Percentiles rank a stretch among this genome's conserved stretches.
phyloP scores from a whole-genome alignment of 2,329 filamentous ascomycete species.

The Didymosphaeria variabile region DNA sequence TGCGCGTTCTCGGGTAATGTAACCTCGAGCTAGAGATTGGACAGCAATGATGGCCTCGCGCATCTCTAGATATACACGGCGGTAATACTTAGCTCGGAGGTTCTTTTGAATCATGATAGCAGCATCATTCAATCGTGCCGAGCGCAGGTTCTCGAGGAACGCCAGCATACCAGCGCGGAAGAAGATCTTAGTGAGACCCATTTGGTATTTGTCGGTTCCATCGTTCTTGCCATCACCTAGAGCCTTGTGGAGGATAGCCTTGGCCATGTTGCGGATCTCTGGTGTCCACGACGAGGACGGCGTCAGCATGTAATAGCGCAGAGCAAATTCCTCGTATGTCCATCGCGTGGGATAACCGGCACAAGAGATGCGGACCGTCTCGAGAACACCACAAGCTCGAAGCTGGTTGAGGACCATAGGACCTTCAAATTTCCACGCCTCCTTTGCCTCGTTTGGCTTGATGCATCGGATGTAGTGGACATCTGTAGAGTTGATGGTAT shows the following conservation, averaged over 20 bases:
- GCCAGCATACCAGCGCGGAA: slow-evolving; percentile 99
- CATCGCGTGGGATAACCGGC: slow-evolving; percentile 97
- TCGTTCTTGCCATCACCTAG: slow-evolving; percentile 71
- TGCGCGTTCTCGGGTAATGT: slow-evolving; percentile 77
- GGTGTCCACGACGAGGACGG: slow-evolving; percentile 90
- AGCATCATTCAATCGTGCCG: slow-evolving; percentile 87
- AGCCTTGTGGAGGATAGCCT: slow-evolving; percentile 88
- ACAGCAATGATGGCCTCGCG: slow-evolving; percentile 81
- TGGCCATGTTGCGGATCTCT: slow-evolving; percentile 93
- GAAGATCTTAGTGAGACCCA: slow-evolving; percentile 98
- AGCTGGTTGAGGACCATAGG: slow-evolving; percentile 98
- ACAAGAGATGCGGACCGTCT: slow-evolving; percentile 96
- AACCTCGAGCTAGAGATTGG: slow-evolving; percentile 80
- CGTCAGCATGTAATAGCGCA: slow-evolving; percentile 98
- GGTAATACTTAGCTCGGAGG: slow-evolving; percentile 92
- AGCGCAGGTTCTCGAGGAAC: slow-evolving; percentile 93
- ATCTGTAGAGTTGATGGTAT: slow-evolving; percentile 96
- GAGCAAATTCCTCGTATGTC: slow-evolving; percentile 98
- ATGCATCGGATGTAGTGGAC: slow-evolving; percentile 99
- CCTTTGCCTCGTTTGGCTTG: slow-evolving; percentile 97
- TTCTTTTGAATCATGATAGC: slow-evolving; percentile 99
- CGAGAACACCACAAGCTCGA: slow-evolving; percentile 96
- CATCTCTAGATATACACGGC: slow-evolving; percentile 87
- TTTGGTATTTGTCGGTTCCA: slow-evolving; percentile 92
- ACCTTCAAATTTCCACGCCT: slow-evolving; percentile 96